phyloP scores from a whole-genome alignment of 1,284 basidiomycete genomes.

The Bjerkandera adusta region DNA sequence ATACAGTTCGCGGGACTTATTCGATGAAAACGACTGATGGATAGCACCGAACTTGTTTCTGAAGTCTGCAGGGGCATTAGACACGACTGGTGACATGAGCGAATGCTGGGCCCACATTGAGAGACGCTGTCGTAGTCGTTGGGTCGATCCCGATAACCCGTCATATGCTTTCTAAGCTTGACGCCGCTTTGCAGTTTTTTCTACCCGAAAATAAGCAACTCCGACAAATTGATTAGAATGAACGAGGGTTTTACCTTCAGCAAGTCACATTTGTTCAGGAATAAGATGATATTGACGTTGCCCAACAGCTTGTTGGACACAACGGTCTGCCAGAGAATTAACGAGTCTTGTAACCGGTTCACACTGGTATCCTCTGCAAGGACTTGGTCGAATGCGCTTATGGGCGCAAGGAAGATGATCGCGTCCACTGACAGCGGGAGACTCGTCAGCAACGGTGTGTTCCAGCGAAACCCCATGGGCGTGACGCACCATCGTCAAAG shows the following conservation, averaged over 20 bases:
- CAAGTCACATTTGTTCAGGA: constrained; percentile 56
- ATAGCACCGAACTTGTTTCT: constrained; percentile 66
- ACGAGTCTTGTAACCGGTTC: constrained; percentile 75
- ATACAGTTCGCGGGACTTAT: constrained; percentile 66
- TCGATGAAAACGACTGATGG: constrained; percentile 64
- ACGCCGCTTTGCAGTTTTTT: constrained; percentile 76
- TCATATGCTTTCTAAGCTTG: constrained; percentile 62
- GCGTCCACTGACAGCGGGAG: constrained; percentile 57
- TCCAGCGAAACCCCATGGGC: neutral
- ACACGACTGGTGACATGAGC: neutral
- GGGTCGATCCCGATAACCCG: constrained; percentile 63
- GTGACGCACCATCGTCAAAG: constrained; percentile 67
- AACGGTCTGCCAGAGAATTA: constrained; percentile 65
- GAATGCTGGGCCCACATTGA: constrained; percentile 50
- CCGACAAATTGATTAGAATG: neutral
- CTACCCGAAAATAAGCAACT: constrained; percentile 14
- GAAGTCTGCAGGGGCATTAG: constrained; percentile 52
- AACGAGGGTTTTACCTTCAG: constrained; percentile 14
- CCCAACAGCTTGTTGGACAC: constrained; percentile 67
- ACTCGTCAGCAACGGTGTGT: neutral
- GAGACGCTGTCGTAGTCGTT: constrained; percentile 74
- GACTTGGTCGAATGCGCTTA: constrained; percentile 81
- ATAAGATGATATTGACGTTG: constrained; percentile 71
- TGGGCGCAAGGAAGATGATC: constrained; percentile 81
- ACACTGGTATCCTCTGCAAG: constrained; percentile 70